Conservation (phyloP, 129 eudicot species). For the Gnaphalium uliginosum region DNA sequence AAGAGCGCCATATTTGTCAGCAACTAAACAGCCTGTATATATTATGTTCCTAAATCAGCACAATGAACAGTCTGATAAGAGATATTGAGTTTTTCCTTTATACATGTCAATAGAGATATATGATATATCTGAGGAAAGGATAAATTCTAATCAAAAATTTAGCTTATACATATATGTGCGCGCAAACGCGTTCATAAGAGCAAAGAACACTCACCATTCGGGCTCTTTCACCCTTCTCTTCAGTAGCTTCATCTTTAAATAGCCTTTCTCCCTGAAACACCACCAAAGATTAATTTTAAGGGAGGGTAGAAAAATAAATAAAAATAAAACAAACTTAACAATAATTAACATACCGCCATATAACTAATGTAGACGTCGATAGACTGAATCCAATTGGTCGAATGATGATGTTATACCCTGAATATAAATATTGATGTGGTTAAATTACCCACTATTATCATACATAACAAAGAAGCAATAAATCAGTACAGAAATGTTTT, state of each 20-base stretch:
- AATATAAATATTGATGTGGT: too few species aligned
- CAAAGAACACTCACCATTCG: slow-evolving; percentile 67
- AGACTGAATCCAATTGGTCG: too few species aligned
- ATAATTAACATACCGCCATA: background rate
- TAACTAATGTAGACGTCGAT: too few species aligned
- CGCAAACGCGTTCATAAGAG: too few species aligned
- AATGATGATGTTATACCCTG: too few species aligned
- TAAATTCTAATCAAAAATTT: background rate
- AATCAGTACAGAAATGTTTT: too few species aligned
- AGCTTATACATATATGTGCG: background rate
- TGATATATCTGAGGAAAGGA: too few species aligned
- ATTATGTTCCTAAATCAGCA: too few species aligned
- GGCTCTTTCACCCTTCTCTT: slow-evolving; percentile 98
- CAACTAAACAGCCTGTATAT: background rate
- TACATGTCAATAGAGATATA: background rate
- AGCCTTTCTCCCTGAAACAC: slow-evolving; percentile 53
- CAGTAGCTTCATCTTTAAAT: slow-evolving; percentile 94
- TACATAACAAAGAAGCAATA: too few species aligned
- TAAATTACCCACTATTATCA: too few species aligned
- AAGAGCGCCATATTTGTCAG: background rate
- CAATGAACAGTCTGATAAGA: too few species aligned
- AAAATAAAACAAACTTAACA: too few species aligned
- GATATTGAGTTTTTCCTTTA: background rate
- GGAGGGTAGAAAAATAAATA: background rate
- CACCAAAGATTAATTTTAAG: background rate